Evolutionary conservation across 192 early-diverging fungal species (phyloP).

Genomic region (Chytriomyces hyalinus): DNA sequence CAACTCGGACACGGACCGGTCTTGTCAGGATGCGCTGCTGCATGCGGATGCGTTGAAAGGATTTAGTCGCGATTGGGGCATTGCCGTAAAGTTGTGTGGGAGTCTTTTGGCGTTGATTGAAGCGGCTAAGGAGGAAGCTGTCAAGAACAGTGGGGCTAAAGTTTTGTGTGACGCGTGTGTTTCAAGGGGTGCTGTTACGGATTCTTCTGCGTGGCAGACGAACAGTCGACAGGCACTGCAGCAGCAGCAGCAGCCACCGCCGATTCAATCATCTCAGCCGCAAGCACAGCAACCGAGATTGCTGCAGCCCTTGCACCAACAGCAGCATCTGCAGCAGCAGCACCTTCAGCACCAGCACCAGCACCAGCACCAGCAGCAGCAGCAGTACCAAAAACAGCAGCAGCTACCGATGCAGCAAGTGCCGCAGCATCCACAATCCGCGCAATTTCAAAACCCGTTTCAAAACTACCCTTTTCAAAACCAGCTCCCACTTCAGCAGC

Average conservation of each 20-base stretch:
- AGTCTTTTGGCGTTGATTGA: constrained; percentile 21
- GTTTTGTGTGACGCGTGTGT: neutral
- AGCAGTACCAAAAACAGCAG: neutral
- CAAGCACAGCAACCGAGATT: neutral
- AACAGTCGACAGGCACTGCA: neutral
- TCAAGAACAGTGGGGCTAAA: neutral
- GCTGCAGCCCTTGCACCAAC: neutral
- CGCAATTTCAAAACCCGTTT: too few relatives aligned
- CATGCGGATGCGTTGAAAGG: constrained; percentile 19
- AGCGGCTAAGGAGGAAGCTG: neutral
- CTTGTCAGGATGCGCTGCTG: neutral
- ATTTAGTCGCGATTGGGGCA: constrained; percentile 3
- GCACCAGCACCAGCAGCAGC: neutral
- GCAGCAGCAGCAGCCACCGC: neutral
- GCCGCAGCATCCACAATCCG: neutral
- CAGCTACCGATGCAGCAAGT: neutral
- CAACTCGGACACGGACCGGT: neutral
- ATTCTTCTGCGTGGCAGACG: too few relatives aligned
- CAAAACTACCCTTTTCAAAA: too few relatives aligned
- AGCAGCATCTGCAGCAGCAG: neutral
- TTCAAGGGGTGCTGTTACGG: neutral
- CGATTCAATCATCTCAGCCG: too few relatives aligned
- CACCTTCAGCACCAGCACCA: neutral
- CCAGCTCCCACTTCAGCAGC: too few relatives aligned
- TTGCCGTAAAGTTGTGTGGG: constrained; percentile 2